phyloP scores from a whole-genome alignment of 495 filamentous ascomycete species.

The Xylaria longipes region DNA sequence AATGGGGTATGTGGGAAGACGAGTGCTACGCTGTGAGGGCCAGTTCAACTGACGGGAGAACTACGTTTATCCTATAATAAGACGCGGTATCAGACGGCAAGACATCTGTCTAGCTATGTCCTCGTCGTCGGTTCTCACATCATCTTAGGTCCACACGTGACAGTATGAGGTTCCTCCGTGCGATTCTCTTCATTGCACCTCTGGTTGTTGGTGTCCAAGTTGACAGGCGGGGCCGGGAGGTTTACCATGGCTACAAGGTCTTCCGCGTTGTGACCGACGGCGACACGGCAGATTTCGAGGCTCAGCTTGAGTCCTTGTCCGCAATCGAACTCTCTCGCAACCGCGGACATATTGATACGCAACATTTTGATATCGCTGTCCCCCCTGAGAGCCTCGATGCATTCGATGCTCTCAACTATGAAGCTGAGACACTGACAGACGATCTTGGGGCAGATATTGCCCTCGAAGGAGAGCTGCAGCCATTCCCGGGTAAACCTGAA shows the following conservation, averaged over 20 bases:
- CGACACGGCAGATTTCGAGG: conserved; percentile 35
- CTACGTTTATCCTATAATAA: conserved; percentile 12
- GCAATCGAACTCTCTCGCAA: conserved; percentile 42
- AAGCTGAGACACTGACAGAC: conserved; percentile 50
- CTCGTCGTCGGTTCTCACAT: background rate
- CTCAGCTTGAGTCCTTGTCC: conserved; percentile 42
- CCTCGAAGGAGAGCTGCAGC: conserved; percentile 43
- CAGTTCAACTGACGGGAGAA: conserved; percentile 6
- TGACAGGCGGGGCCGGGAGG: conserved; percentile 36
- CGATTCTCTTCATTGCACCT: conserved; percentile 31
- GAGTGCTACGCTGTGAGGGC: conserved; percentile 24
- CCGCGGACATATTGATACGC: conserved; percentile 34
- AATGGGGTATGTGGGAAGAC: conserved; percentile 34
- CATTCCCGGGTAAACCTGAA: conserved; percentile 34
- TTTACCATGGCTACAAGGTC: conserved; percentile 55
- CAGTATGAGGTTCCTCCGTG: conserved; percentile 36
- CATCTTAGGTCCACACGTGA: conserved; percentile 10
- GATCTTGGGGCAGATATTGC: conserved; percentile 55
- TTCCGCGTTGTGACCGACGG: conserved; percentile 41
- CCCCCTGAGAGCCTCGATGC: conserved; percentile 46
- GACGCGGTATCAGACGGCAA: conserved; percentile 12
- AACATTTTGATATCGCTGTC: conserved; percentile 51
- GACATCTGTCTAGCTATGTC: background rate
- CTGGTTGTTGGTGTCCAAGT: conserved; percentile 30
- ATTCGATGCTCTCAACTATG: conserved; percentile 47